phyloP scores from a whole-genome alignment of 805 yeast genomes.

The Debaryomyces tyrocola region DNA sequence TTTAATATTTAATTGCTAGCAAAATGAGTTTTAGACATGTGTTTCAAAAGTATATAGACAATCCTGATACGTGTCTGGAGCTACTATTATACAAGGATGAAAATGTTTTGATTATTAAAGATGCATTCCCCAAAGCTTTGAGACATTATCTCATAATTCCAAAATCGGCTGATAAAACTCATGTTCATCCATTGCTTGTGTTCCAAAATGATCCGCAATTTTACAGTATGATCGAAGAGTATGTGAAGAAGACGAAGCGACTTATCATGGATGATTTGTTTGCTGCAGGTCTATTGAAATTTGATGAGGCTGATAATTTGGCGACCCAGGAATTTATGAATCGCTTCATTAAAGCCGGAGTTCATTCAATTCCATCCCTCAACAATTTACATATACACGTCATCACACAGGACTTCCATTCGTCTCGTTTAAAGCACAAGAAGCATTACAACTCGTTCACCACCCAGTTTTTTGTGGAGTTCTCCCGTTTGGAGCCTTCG shows the following conservation, averaged over 20 bases:
- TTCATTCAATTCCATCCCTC: slow-evolving; percentile 73
- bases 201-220: slow-evolving; percentile 33
- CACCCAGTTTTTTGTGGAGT: slow-evolving; percentile 60
- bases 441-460: slow-evolving; percentile 73
- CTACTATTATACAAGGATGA: slow-evolving; percentile 50
- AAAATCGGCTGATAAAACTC: slow-evolving; percentile 39
- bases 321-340: slow-evolving; percentile 17
- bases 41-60: slow-evolving; percentile 46
- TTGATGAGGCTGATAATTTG: slow-evolving; percentile 7
- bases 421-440: slow-evolving; percentile 54
- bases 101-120: slow-evolving; percentile 55
- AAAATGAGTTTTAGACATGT: slow-evolving; percentile 51
- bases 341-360: slow-evolving; percentile 50
- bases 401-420: slow-evolving; percentile 61
- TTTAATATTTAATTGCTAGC: neutral
- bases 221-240: slow-evolving; percentile 24
- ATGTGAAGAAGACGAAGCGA: slow-evolving; percentile 37
- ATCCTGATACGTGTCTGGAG: slow-evolving; percentile 41
- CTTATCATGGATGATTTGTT: slow-evolving; percentile 30
- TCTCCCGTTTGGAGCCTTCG: slow-evolving; percentile 40
- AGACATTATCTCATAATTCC: slow-evolving; percentile 67
- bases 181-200: slow-evolving; percentile 52
- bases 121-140: slow-evolving; percentile 61
- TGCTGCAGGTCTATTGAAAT: slow-evolving; percentile 12
- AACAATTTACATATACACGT: slow-evolving; percentile 72